These are phyloP conservation scores for Diaporthe sp. DNA, from an alignment of 2,329 filamentous ascomycete genomes.

Conservation along the genomic window DNA sequence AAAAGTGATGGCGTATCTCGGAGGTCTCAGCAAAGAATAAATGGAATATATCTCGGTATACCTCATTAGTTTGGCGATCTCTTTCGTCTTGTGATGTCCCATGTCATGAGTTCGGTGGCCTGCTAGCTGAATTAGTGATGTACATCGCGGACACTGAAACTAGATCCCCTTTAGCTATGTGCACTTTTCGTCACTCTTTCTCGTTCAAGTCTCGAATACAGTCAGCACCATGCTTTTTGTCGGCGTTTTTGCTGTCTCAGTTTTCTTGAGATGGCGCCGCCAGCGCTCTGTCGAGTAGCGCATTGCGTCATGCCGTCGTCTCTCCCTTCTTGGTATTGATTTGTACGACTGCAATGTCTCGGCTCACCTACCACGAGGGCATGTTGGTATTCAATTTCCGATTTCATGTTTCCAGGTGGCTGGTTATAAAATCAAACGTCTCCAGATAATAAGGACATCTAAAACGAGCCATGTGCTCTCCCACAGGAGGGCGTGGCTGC, in stretches of 20 bases:
- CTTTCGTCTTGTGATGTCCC: no score
- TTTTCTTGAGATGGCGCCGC: background rate
- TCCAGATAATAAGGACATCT: background rate
- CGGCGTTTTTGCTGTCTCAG: background rate
- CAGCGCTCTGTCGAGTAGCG: background rate
- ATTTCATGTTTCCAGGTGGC: fast-evolving
- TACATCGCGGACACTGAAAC: no score
- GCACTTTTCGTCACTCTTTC: no score
- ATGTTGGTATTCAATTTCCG: background rate
- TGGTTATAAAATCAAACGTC: no score
- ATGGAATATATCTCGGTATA: no score
- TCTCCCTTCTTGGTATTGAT: background rate
- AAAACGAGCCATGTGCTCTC: background rate
- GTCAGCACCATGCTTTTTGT: background rate
- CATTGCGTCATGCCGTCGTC: background rate
- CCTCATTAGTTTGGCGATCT: no score
- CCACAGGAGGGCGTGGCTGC: background rate
- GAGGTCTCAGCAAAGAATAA: no score
- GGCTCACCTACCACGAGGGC: fast-evolving
- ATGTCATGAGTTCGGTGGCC: no score
- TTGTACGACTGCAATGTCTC: background rate
- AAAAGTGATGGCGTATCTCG: no score
- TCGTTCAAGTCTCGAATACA: no score
- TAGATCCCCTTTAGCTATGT: no score
- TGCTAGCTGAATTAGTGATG: no score